phyloP scores from a whole-genome alignment of 2,329 filamentous ascomycete species.

The Neofusicoccum parvum region DNA sequence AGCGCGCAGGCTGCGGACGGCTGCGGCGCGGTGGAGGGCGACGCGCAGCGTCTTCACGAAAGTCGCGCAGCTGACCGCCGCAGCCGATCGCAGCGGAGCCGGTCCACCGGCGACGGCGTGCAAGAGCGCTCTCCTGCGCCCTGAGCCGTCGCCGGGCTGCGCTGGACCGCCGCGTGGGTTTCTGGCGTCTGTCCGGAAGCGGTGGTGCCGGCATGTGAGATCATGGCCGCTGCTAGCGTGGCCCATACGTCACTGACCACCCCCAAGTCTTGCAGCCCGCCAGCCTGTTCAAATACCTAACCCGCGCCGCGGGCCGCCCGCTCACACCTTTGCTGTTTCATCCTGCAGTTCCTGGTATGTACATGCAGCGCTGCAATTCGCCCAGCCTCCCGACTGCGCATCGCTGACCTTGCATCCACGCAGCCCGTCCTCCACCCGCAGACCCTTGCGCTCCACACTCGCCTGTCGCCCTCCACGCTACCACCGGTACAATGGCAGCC shows the following conservation, averaged over 20 bases:
- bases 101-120: neutral
- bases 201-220: neutral
- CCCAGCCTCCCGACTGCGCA: neutral
- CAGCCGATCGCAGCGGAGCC: constrained; percentile 6
- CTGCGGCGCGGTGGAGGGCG: neutral
- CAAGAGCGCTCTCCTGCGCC: neutral
- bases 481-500: constrained; percentile 24
- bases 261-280: neutral
- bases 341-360: constrained; percentile 12
- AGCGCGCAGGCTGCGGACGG: neutral
- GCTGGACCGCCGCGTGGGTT: neutral
- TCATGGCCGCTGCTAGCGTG: constrained; percentile 9
- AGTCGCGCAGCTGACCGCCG: constrained; percentile 12
- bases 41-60: neutral
- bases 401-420: neutral
- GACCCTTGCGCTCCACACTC: neutral
- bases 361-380: constrained; percentile 11
- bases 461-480: neutral
- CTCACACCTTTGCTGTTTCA: constrained; percentile 12
- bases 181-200: neutral
- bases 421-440: neutral
- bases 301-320: neutral
- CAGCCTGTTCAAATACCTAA: constrained; percentile 8
- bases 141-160: neutral
- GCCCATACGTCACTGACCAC: neutral